These are phyloP conservation scores for Thielaviopsis populi DNA, from an alignment of 2,329 filamentous ascomycete genomes.

Conservation along the genomic window DNA sequence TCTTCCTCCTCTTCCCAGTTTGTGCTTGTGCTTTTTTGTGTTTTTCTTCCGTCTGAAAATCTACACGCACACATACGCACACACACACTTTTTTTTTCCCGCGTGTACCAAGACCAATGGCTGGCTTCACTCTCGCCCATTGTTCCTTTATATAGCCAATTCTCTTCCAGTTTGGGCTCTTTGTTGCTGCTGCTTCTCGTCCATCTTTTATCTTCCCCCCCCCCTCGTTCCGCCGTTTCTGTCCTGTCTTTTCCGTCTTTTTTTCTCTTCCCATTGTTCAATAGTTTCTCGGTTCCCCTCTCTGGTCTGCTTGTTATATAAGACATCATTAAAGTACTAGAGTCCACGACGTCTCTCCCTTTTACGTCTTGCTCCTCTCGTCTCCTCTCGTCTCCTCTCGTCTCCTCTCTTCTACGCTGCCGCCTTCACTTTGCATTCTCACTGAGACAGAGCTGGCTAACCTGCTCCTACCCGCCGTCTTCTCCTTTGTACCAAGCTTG, in stretches of 20 bases:
- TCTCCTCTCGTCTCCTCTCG: background rate
- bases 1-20: background rate
- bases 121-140: background rate
- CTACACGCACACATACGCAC: background rate
- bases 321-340: background rate
- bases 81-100: background rate
- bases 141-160: constrained; percentile 1
- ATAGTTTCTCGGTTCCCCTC: background rate
- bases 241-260: background rate
- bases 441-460: background rate
- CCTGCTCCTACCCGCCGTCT: background rate
- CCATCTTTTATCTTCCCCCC: background rate
- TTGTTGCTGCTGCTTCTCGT: constrained; percentile 1
- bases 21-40: constrained; percentile 1
- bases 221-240: background rate
- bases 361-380: background rate
- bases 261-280: background rate
- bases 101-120: background rate
- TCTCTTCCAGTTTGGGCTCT: background rate
- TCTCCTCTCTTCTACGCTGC: background rate
- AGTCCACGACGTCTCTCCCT: background rate
- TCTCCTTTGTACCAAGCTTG: background rate
- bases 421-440: background rate
- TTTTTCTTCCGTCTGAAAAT: constrained; percentile 4
- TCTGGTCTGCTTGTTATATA: background rate